Conservation (phyloP, 306 rosid genomes). For the Begonia loranthoides region DNA sequence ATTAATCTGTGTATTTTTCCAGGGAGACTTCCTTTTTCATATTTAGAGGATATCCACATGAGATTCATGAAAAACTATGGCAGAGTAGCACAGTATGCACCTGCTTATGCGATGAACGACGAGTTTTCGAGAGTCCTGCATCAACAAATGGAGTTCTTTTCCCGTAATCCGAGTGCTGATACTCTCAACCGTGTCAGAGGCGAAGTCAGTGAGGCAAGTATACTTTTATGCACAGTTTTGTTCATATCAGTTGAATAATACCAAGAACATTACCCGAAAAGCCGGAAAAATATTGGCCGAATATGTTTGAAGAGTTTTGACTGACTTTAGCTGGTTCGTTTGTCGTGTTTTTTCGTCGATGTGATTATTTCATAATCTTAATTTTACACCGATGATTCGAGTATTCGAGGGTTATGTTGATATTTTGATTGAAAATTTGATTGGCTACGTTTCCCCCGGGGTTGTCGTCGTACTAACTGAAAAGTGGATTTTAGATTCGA, state of each 20-base stretch:
- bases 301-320: too few relatives aligned
- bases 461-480: slow-evolving; percentile 11
- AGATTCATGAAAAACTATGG: slow-evolving; percentile 96
- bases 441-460: neutral
- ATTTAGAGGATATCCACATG: slow-evolving; percentile 95
- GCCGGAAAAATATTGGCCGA: too few relatives aligned
- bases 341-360: too few relatives aligned
- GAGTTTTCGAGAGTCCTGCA: slow-evolving; percentile 96
- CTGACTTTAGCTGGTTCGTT: too few relatives aligned
- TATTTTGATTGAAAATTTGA: too few relatives aligned
- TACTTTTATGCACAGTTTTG: neutral
- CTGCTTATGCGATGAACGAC: slow-evolving; percentile 98
- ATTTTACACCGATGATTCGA: too few relatives aligned
- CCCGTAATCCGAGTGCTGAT: slow-evolving; percentile 70
- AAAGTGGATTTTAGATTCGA: slow-evolving; percentile 48
- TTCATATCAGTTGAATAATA: too few relatives aligned
- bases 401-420: too few relatives aligned
- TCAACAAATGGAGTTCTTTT: slow-evolving; percentile 96
- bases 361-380: too few relatives aligned
- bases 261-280: too few relatives aligned
- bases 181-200: slow-evolving; percentile 85
- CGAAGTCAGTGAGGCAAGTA: slow-evolving; percentile 95
- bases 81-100: slow-evolving; percentile 71
- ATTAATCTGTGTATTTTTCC: slow-evolving; percentile 7
- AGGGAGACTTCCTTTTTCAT: slow-evolving; percentile 94